phyloP scores from a whole-genome alignment of 768 basidiomycete genomes.

The Russula sp. region DNA sequence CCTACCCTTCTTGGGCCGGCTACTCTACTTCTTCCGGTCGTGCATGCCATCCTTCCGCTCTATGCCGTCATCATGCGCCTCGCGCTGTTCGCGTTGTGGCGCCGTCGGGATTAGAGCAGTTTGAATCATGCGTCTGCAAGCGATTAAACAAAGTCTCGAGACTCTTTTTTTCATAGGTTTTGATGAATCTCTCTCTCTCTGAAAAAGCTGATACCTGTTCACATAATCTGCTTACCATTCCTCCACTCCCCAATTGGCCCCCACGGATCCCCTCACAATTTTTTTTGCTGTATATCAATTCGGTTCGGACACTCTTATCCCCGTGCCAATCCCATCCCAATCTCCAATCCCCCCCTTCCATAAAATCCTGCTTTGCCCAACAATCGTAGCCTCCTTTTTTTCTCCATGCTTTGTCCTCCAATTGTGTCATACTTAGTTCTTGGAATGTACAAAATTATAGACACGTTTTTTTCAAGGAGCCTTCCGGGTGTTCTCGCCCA shows the following conservation, averaged over 20 bases:
- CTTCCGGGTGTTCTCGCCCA: background rate
- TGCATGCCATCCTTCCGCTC: slow-evolving; percentile 18
- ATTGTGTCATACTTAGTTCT: slow-evolving; percentile 10
- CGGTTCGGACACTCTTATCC: background rate
- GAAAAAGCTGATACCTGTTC: slow-evolving; percentile 15
- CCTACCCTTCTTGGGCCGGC: slow-evolving; percentile 6
- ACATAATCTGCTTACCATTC: slow-evolving; percentile 7
- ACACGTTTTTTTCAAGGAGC: background rate
- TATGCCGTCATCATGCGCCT: slow-evolving; percentile 20
- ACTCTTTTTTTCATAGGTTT: background rate
- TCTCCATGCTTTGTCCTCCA: background rate
- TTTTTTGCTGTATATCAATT: slow-evolving; percentile 22
- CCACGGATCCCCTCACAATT: slow-evolving; percentile 16
- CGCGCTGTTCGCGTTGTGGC: slow-evolving; percentile 14
- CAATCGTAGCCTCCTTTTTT: background rate
- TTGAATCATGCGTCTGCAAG: background rate
- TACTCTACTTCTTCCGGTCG: slow-evolving; percentile 12
- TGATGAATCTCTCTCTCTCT: slow-evolving; percentile 4
- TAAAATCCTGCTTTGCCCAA: background rate
- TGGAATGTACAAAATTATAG: slow-evolving; percentile 13
- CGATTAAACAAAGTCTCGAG: background rate
- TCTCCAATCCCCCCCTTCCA: background rate
- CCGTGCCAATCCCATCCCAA: background rate
- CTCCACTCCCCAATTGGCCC: background rate
- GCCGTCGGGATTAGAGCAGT: slow-evolving; percentile 6